A percentile compares a stretch with the other conserved stretches of the same genome.
Evolutionary conservation across 164 flowering plant species (phyloP).

Genomic region (Magnolia changhungtana): DNA sequence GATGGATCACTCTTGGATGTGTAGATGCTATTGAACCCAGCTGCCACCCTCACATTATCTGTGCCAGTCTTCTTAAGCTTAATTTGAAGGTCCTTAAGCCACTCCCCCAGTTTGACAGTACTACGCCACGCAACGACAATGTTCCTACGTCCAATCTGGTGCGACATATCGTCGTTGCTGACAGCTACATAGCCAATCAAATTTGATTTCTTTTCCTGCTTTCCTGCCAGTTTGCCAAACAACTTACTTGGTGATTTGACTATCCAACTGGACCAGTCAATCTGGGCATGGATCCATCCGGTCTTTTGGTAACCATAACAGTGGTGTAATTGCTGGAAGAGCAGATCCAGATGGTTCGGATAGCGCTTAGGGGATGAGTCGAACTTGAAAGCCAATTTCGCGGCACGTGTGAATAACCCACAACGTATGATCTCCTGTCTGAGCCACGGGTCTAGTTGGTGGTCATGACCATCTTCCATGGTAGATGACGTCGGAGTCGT

Average conservation of each 20-base stretch:
- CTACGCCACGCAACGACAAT: slow-evolving; percentile 70
- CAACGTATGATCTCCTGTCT: slow-evolving; percentile 51
- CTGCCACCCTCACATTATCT: slow-evolving; percentile 42
- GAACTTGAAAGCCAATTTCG: slow-evolving; percentile 41
- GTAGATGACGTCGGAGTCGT: slow-evolving; percentile 34
- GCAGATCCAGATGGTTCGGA: slow-evolving; percentile 28
- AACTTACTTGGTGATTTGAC: slow-evolving; percentile 18
- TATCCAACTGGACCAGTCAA: slow-evolving; percentile 51
- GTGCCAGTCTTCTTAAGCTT: slow-evolving; percentile 33
- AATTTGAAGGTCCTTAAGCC: slow-evolving; percentile 43
- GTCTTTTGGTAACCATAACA: slow-evolving; percentile 41
- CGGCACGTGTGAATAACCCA: slow-evolving; percentile 50
- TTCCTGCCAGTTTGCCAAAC: slow-evolving; percentile 34
- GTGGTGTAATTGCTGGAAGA: slow-evolving; percentile 42
- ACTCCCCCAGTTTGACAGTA: slow-evolving; percentile 50
- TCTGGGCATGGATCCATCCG: slow-evolving; percentile 55
- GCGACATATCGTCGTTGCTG: slow-evolving; percentile 42
- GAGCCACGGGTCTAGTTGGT: slow-evolving; percentile 53
- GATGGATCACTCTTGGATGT: slow-evolving; percentile 35
- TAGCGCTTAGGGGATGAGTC: slow-evolving; percentile 51
- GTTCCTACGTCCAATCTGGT: slow-evolving; percentile 55
- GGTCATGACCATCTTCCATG: slow-evolving; percentile 39
- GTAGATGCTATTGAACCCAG: slow-evolving; percentile 56
- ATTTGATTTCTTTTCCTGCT: slow-evolving; percentile 56
- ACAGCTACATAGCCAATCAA: slow-evolving; percentile 81